Evolutionary conservation across 331 rosid genomes (phyloP).

Genomic region (Saraca asoca): DNA sequence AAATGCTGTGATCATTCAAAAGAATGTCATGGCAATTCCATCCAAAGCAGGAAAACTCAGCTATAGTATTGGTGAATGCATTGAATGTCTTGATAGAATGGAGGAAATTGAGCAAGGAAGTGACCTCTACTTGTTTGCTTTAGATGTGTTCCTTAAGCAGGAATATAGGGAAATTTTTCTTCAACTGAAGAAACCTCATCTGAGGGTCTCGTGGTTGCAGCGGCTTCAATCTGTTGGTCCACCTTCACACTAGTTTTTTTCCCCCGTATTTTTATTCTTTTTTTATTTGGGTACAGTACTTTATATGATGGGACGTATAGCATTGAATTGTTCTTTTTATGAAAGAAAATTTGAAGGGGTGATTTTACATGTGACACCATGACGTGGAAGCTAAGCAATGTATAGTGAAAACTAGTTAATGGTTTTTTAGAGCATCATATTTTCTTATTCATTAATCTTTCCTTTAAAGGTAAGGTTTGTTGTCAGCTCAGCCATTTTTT

Average conservation of each 20-base stretch:
- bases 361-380: background rate
- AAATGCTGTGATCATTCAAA: slow-evolving; percentile 28
- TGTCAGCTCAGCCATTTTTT: background rate
- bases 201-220: slow-evolving; percentile 71
- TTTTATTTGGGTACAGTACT: background rate
- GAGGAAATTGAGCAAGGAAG: slow-evolving; percentile 70
- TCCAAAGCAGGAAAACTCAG: slow-evolving; percentile 37
- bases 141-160: slow-evolving; percentile 70
- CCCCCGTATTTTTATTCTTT: background rate
- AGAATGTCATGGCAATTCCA: slow-evolving; percentile 32
- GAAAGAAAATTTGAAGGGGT: slow-evolving; percentile 13
- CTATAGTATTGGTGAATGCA: slow-evolving; percentile 72
- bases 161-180: slow-evolving; percentile 77
- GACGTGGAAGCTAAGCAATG: slow-evolving; percentile 24
- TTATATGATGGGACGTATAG: slow-evolving; percentile 9
- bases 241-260: slow-evolving; percentile 36
- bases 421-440: slow-evolving; percentile 16
- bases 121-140: slow-evolving; percentile 69
- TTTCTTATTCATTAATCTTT: background rate
- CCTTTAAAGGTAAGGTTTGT: no score
- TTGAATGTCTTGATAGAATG: slow-evolving; percentile 62
- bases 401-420: background rate
- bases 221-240: slow-evolving; percentile 56
- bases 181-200: slow-evolving; percentile 56
- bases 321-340: slow-evolving; percentile 15